These are phyloP conservation scores for Plasmodium gallinaceum DNA, from an alignment of 169 alveolate species.

Conservation along the genomic window DNA sequence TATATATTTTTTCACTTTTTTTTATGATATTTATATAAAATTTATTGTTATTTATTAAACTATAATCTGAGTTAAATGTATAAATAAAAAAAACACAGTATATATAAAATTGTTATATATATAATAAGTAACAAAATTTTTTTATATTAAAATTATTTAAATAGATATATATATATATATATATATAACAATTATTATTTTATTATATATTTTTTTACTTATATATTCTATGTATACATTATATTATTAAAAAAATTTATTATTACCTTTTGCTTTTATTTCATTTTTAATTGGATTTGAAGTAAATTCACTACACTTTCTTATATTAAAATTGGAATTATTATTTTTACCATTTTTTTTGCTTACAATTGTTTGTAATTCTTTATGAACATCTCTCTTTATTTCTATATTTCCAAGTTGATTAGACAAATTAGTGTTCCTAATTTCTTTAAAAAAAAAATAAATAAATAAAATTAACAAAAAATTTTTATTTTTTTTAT, in stretches of 20 bases:
- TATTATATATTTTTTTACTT: neutral
- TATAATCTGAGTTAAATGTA: conserved; percentile 33
- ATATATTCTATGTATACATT: neutral
- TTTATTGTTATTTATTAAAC: conserved; percentile 43
- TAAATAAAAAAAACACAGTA: neutral
- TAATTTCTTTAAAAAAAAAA: conserved; percentile 23
- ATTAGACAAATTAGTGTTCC: conserved; percentile 32
- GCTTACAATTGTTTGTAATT: neutral
- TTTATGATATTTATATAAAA: conserved; percentile 58
- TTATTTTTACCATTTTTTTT: conserved; percentile 9
- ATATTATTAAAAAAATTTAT: neutral
- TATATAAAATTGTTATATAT: no score
- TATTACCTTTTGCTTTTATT: conserved; percentile 44
- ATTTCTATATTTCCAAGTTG: neutral
- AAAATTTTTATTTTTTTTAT: neutral
- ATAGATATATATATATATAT: no score
- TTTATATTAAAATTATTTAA: no score
- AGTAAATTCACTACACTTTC: conserved; percentile 2
- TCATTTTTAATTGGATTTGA: conserved; percentile 41
- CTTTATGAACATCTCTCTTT: no score
- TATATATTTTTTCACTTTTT: conserved; percentile 58
- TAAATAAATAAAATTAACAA: conserved; percentile 18
- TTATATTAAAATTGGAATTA: neutral
- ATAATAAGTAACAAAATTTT: no score
- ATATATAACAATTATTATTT: neutral